Evolutionary conservation across 768 basidiomycete species (phyloP), one percentile per base, ranked within the genome.

Genomic region (Cystofilobasidium ferigula): DNA sequence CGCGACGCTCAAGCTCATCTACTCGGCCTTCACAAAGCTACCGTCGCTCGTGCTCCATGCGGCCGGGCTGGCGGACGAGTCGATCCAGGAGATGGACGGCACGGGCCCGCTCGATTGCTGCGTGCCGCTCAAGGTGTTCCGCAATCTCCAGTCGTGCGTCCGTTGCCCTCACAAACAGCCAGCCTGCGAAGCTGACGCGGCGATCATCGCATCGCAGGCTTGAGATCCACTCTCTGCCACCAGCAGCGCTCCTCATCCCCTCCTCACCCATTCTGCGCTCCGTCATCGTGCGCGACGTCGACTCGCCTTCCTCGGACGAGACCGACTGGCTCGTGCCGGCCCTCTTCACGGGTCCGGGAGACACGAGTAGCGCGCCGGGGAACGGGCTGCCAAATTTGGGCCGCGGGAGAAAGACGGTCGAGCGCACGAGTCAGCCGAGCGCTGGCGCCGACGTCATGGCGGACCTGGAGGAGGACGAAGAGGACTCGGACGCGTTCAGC

Each of bases 1-100:
- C 63, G 73, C 79, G 2, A 87, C 90, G 71, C 84, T 94, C 74
- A 90, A 84, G 74, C 89, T 85, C 75, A 81, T 93, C 69, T 94
- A 85, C 78, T 89, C 89, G 74, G 83, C 85, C 73, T 89, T 94
- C 78, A 95, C 89, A 51, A 90, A 88, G 76, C 79, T 95, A 0
- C 91, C 91, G 20, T 86, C 89, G 1, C 79, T 94, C 43, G 77
- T 80, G 9, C 76, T 93, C 63, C 81, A 79, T 30, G 43, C 67
- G 14, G 51, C 61, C 24, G 43, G 61, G 0, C 48, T 58, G 13
- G 45, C 35, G 22, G 62, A 68, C 45, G 56, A 57, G 20, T 20
- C 42, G 35, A 68, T 68, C 16, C 35, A 58, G 28, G 67, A 68
- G 62, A 62, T 68, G 59, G 62, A 32, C n/a, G 57, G 13, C 20